Conservation (phyloP, 139 green algal genomes). For the Coelastrella sp. region DNA sequence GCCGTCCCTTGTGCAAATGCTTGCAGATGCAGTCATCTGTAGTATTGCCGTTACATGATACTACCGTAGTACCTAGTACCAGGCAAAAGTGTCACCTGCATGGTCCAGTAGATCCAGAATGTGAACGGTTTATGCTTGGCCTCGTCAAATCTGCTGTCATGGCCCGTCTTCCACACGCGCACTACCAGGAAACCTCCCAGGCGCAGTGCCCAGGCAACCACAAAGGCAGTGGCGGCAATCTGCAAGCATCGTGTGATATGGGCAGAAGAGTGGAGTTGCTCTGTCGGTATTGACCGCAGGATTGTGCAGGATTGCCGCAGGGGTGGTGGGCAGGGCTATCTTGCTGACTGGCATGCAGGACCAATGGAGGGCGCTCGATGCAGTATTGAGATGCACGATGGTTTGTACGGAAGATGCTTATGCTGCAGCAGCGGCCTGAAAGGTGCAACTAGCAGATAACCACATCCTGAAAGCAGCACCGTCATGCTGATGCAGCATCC, state of each 20-base stretch:
- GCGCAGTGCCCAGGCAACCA: constrained; percentile 77
- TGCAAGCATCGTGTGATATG: neutral
- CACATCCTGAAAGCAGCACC: no score
- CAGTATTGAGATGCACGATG: no score
- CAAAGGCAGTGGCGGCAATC: constrained; percentile 61
- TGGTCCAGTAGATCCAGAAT: constrained; percentile 77
- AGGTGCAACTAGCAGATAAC: no score
- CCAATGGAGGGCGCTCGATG: no score
- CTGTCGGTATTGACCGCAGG: no score
- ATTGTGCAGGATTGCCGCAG: no score
- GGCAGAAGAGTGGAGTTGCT: neutral
- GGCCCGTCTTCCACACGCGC: constrained; percentile 73
- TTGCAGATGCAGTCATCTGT: no score
- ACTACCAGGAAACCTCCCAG: constrained; percentile 83
- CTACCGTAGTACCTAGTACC: neutral
- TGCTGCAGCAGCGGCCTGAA: no score
- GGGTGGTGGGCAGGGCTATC: neutral
- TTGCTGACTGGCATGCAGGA: neutral
- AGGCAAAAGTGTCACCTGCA: constrained; percentile 63
- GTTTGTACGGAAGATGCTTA: no score
- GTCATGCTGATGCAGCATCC: no score
- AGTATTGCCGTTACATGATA: constrained; percentile 66
- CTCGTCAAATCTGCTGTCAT: constrained; percentile 86
- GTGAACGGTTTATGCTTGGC: constrained; percentile 73
- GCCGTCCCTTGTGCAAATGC: no score